Evolutionary conservation across 2,329 filamentous ascomycete species (phyloP).

Genomic region (Penicillium corylophilum): DNA sequence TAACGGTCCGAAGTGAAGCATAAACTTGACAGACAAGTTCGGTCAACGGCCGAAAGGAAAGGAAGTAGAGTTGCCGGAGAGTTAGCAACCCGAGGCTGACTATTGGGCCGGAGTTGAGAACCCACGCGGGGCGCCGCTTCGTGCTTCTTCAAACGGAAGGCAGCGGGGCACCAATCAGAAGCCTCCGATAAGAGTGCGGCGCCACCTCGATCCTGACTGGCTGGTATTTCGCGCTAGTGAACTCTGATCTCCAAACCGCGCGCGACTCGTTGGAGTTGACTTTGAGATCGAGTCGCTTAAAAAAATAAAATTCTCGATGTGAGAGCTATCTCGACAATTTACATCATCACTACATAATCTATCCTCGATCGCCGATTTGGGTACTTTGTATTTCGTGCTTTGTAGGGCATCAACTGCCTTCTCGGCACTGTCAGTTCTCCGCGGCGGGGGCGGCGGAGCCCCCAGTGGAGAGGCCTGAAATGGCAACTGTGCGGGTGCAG

Average conservation of each 20-base stretch:
- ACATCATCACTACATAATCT: neutral
- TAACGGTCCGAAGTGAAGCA: neutral
- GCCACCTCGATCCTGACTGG: constrained; percentile 20
- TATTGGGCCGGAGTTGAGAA: constrained; percentile 1
- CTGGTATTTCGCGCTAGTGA: constrained; percentile 5
- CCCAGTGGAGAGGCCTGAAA: neutral
- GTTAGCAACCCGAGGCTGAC: neutral
- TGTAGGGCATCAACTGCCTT: too few species aligned
- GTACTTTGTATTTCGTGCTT: neutral
- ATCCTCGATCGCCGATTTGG: neutral
- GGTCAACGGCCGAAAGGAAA: neutral
- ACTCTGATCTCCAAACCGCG: constrained; percentile 6
- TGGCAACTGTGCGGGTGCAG: constrained; percentile 1
- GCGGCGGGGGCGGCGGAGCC: neutral
- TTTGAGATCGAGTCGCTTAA: too few species aligned
- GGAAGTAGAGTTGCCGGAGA: constrained; percentile 1
- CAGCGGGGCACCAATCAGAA: constrained; percentile 10
- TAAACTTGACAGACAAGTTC: neutral
- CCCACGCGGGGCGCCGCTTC: neutral
- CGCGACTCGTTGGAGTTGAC: neutral
- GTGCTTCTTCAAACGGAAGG: neutral
- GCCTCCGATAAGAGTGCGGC: constrained; percentile 17
- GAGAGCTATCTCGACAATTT: too few species aligned
- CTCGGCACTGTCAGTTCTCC: neutral
- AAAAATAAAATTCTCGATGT: too few species aligned